Percentiles rank a stretch among this genome's conserved stretches.
Conservation (phyloP, 345 rosid genomes). For the Syzygium oleosum region DNA sequence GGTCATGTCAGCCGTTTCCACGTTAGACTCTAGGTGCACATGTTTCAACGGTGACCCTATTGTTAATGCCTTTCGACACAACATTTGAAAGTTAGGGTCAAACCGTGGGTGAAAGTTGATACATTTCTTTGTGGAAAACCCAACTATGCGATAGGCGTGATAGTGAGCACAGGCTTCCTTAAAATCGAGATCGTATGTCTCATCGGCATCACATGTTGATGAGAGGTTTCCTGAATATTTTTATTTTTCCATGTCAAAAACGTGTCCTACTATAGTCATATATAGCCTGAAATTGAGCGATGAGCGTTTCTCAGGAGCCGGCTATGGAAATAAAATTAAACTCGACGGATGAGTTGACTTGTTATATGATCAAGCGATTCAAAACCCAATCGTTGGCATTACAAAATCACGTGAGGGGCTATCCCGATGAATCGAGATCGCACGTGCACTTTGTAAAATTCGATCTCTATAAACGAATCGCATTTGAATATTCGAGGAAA, state of each 20-base stretch:
- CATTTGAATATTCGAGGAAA: not conserved
- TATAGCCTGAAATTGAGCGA: not conserved
- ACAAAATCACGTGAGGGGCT: not conserved
- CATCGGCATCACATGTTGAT: fast-evolving
- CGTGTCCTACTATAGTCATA: fast-evolving
- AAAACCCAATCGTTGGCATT: not conserved
- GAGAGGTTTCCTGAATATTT: not conserved
- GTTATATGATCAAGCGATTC: not conserved
- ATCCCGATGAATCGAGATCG: not conserved
- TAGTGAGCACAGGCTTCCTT: not conserved
- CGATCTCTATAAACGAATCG: not conserved
- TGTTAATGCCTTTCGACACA: not conserved
- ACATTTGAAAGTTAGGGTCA: too few relatives aligned
- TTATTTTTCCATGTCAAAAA: not conserved
- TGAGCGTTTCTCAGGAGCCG: fast-evolving
- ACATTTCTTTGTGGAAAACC: not conserved
- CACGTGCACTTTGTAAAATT: not conserved
- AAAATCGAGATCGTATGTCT: not conserved
- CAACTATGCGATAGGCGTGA: not conserved
- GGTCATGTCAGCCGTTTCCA: not conserved
- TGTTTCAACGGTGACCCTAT: too few relatives aligned
- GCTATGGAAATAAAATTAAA: not conserved
- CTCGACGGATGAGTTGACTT: fast-evolving
- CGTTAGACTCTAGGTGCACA: too few relatives aligned
- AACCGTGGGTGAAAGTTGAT: not conserved